These are phyloP conservation scores for Blattamonas nauphoetae DNA, from an alignment of 78 protist genomes.

Conservation along the genomic window DNA sequence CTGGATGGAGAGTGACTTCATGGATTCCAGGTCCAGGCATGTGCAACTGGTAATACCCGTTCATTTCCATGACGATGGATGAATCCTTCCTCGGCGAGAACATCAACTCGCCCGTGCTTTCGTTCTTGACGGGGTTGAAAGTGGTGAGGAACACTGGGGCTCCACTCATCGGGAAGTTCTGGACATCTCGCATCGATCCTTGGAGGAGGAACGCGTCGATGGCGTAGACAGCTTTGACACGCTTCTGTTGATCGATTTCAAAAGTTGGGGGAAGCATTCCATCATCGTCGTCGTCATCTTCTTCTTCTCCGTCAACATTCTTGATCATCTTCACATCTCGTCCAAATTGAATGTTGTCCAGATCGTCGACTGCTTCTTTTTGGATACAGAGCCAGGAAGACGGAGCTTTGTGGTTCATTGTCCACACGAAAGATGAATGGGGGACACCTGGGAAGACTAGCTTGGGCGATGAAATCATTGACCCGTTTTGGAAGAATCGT, in stretches of 20 bases:
- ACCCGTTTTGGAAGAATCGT: too few relatives aligned
- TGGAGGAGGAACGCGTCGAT: not conserved
- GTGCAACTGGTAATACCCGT: not conserved
- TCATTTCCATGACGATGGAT: not conserved
- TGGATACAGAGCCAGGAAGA: not conserved
- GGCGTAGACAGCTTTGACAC: not conserved
- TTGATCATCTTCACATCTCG: too few relatives aligned
- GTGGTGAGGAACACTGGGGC: not conserved
- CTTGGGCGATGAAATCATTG: not conserved
- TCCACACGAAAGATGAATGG: not conserved
- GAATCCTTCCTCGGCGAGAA: too few relatives aligned
- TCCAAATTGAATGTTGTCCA: not conserved
- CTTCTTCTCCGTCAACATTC: too few relatives aligned
- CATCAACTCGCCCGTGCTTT: not conserved
- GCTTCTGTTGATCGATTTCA: not conserved
- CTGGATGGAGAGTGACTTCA: not conserved
- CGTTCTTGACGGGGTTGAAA: not conserved
- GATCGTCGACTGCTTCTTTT: not conserved
- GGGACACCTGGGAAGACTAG: too few relatives aligned
- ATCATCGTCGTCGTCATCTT: not conserved
- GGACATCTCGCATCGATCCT: not conserved
- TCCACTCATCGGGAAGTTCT: not conserved
- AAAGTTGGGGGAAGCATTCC: too few relatives aligned
- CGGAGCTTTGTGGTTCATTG: not conserved
- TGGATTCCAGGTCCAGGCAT: not conserved